These are phyloP conservation scores for Paratinospora sagittata DNA, from an alignment of 164 flowering plant species.

Conservation along the genomic window DNA sequence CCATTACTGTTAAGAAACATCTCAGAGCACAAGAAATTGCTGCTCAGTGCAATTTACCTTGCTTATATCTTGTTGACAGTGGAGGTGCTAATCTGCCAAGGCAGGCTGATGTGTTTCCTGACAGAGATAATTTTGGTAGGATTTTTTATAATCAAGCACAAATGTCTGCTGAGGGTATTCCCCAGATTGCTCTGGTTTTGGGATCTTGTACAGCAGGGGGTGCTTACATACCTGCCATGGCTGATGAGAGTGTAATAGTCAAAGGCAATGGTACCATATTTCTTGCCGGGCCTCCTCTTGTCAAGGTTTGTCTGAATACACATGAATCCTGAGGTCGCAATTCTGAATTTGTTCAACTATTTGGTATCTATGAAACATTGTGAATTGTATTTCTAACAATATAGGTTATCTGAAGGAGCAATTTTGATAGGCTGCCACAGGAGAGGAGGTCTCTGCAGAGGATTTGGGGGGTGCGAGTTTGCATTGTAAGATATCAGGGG, in stretches of 20 bases:
- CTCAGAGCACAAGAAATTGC: constrained; percentile 99
- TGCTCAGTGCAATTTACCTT: constrained; percentile 73
- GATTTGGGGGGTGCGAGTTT: constrained; percentile 89
- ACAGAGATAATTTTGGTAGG: constrained; percentile 91
- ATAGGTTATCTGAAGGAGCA: constrained; percentile 32
- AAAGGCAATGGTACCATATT: constrained; percentile 98
- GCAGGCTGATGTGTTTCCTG: constrained; percentile 97
- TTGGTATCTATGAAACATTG: background rate
- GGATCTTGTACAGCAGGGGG: constrained; percentile 99
- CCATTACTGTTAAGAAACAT: constrained; percentile 93
- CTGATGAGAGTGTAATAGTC: constrained; percentile 98
- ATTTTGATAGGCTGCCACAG: constrained; percentile 89
- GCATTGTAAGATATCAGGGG: constrained; percentile 95
- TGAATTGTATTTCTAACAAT: constrained; percentile 16
- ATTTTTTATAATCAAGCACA: constrained; percentile 86
- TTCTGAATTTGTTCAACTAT: background rate
- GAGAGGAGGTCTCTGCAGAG: constrained; percentile 95
- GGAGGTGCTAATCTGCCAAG: constrained; percentile 98
- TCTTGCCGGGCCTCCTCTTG: constrained; percentile 96
- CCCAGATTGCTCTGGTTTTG: constrained; percentile 88
- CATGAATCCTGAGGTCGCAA: background rate
- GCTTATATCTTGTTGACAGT: constrained; percentile 95
- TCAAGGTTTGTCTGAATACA: constrained; percentile 63
- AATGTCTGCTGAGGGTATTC: constrained; percentile 89
- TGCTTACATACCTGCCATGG: constrained; percentile 99